phyloP scores from a whole-genome alignment of 148 eudicot species.

The Polygonum maritimum region DNA sequence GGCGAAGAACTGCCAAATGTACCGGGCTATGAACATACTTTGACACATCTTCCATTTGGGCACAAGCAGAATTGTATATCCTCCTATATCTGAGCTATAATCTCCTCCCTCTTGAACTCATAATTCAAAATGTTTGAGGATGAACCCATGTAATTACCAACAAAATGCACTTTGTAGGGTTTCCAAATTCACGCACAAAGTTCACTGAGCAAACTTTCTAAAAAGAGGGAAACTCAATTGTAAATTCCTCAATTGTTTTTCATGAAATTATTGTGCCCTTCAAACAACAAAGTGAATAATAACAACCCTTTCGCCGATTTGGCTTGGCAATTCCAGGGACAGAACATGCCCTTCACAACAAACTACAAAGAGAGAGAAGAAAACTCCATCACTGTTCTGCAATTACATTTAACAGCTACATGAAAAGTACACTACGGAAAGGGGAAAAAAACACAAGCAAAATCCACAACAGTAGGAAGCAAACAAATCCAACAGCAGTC shows the following conservation, averaged over 20 bases:
- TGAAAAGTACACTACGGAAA: not conserved
- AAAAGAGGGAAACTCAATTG: not conserved
- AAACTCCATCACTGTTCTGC: not conserved
- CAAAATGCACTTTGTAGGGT: not conserved
- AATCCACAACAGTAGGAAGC: not conserved
- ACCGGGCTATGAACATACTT: slow-evolving; percentile 13
- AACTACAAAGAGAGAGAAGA: not conserved
- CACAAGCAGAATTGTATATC: not conserved
- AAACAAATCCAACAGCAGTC: not conserved
- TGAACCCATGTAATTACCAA: not conserved
- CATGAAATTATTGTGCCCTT: not conserved
- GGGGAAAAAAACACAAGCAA: not conserved
- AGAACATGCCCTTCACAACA: not conserved
- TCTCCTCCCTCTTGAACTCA: not conserved
- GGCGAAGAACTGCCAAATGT: slow-evolving; percentile 11
- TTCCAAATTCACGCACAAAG: not conserved
- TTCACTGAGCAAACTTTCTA: not conserved
- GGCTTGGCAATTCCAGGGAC: not conserved
- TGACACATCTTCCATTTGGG: slow-evolving; percentile 10
- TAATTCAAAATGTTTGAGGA: not conserved
- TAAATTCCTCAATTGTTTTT: not conserved
- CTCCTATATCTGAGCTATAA: not conserved
- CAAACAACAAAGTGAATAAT: not conserved
- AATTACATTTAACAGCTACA: not conserved
- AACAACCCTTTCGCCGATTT: not conserved